Evolutionary conservation across 371 early-diverging fungal genomes (phyloP), one percentile per base, ranked within the genome.

Genomic region (Pancytospora philotis): DNA sequence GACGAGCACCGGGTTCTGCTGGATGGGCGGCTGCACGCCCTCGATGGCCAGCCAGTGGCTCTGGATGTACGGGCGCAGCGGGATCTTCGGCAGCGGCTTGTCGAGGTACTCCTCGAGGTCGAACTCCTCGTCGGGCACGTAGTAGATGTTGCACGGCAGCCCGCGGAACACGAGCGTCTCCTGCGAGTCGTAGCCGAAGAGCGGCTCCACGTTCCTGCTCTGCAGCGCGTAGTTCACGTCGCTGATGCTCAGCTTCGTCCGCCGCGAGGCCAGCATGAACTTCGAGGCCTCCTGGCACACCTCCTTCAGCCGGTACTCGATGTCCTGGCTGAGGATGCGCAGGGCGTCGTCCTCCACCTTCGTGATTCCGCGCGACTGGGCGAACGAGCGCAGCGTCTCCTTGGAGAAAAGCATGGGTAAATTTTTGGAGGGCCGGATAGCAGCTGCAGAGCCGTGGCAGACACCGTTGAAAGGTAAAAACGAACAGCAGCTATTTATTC

Each of bases 41-140:
- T 97, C 96, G 67, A 98, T 89, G 1, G 96, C 95, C 10, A 98
- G 85, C 93, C 93, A 94, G 77, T 94, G 93, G n/a, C 87, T 89
- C 79, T 78, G 76, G 19, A 79, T 55, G 1, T 68, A 76, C 0
- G 73, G 69, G 34, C 66, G 74, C 34, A 74, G 71, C n/a, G 96
- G 95, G 1, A 94, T 88, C 61, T 88, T 87, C 0, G 97, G 98
- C 16, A 96, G 81, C 0, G 93, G 90, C 28, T 86, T 84, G 60
- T 87, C 88, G 1, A 98, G 82, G 36, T 91, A 81, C 3, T 87
- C 85, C 52, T 95, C 95, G 62, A 97, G 85, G 77, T 95, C 95
- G 16, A 94, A 81, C 77, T 95, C 95, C 73, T 91, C 90, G 76
- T 98, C 99, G 25, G 93, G 92, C 1, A 91, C 84, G 81, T 89